Evolutionary conservation across 169 alveolate species (phyloP), one percentile per base, ranked within the genome.

Genomic region (Perkinsus olseni): DNA sequence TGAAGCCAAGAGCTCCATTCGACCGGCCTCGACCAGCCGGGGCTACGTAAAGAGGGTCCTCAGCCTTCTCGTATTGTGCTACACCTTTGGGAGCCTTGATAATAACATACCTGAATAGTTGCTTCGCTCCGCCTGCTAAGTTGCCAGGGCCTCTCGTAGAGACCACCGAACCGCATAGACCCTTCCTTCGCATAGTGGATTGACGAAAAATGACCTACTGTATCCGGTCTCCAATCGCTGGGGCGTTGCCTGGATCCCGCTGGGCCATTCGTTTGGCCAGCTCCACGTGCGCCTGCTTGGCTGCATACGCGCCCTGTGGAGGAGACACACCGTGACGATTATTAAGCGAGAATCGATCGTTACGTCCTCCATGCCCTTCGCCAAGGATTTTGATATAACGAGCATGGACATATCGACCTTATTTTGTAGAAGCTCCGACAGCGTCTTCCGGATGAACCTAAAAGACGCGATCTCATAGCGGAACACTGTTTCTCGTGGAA

Each of bases 221-320:
- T 39, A 99, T 99, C 92, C 99, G 98, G 95, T 99, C 99, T 24
- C 99, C 99, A 4, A 98, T 98, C 74, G 97, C 97, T 11, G 99
- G 99, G 0, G 99, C 99, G 21, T 98, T 97, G 24, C 98, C 99
- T 17, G 99, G 98, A 93, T 99, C 99, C 94, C 97, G 97, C 95
- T 97, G 96, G 93, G 98, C 96, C 98, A 99, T 97, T 96, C 98
- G 98, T 95, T 99, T 99, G 37, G 99, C 99, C 37, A 99, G 97
- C 96, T 98, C 99, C 24, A 99, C 99, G 96, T 99, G 99, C 20
- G 99, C 99, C 93, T 98, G 97, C 93, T 98, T 98, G 31, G 99
- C 97, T 91, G 97, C 98, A 94, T 99, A 99, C 91, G 82, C 82
- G 31, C 82, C 82, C 82, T 62, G 50, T 40, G 21, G 11, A n/a